Percentiles rank a stretch among this genome's conserved stretches.
These are phyloP conservation scores for Neocatenulostroma microsporum DNA, from an alignment of 2,329 filamentous ascomycete species.

Conservation along the genomic window DNA sequence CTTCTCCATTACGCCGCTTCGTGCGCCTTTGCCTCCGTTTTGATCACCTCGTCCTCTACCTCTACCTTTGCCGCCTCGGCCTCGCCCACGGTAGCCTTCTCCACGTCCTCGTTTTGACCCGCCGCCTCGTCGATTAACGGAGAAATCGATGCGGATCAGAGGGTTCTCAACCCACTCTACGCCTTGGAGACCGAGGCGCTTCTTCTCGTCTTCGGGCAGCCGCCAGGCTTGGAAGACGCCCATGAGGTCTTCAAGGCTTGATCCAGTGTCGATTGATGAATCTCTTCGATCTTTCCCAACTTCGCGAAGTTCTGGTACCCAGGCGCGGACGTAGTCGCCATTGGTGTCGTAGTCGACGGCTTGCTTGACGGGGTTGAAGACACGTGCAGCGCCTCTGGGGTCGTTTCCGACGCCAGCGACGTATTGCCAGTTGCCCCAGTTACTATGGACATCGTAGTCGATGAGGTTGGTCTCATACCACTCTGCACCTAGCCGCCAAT, in stretches of 20 bases:
- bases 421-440: conserved; percentile 78
- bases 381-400: conserved; percentile 60
- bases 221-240: conserved; percentile 66
- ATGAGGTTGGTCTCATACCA: conserved; percentile 71
- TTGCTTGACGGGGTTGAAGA: conserved; percentile 78
- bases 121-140: conserved; percentile 40
- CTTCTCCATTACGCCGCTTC: conserved; percentile 14
- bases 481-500: conserved; percentile 74
- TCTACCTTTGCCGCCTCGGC: conserved; percentile 8
- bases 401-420: conserved; percentile 73
- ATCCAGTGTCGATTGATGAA: conserved; percentile 10
- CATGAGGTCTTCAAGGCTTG: conserved; percentile 34
- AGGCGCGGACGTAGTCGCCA: conserved; percentile 62
- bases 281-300: conserved; percentile 30
- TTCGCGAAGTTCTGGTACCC: conserved; percentile 59
- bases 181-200: conserved; percentile 48
- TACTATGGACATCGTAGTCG: conserved; percentile 68
- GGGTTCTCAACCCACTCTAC: conserved; percentile 61
- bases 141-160: conserved; percentile 57
- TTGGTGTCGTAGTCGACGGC: conserved; percentile 66
- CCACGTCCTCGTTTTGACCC: conserved; percentile 28
- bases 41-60: conserved; percentile 3
- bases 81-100: conserved; percentile 18
- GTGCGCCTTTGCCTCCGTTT: not conserved
- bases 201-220: conserved; percentile 51